Evolutionary conservation across 495 filamentous ascomycete genomes (phyloP).

Genomic region (Penicillium coprophilum): DNA sequence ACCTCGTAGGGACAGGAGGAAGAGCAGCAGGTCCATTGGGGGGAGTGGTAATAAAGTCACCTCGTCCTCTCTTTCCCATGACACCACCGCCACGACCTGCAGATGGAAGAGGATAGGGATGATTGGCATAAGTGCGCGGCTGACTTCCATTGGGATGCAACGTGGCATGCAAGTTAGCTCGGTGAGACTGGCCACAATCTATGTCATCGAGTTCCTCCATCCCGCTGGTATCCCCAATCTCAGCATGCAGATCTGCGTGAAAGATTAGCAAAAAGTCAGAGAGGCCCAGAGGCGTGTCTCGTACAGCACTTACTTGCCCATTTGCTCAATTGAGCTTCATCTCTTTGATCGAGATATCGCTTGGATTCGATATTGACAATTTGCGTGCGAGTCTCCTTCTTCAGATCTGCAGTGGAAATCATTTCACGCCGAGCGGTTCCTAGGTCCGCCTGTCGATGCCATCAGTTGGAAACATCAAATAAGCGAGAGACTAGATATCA

Average conservation of each 20-base stretch:
- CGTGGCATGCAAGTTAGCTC: constrained; percentile 22
- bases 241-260: constrained; percentile 28
- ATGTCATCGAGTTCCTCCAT: constrained; percentile 33
- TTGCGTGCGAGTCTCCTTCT: neutral
- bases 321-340: constrained; percentile 20
- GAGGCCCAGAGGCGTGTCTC: neutral
- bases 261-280: constrained; percentile 4
- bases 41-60: neutral
- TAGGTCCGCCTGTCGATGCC: constrained; percentile 31
- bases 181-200: constrained; percentile 39
- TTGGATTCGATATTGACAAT: neutral
- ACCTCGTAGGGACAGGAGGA: neutral
- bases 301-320: constrained; percentile 35
- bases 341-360: neutral
- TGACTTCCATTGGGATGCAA: constrained; percentile 13
- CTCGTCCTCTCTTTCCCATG: constrained; percentile 19
- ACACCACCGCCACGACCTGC: constrained; percentile 24
- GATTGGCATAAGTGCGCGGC: neutral
- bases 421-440: constrained; percentile 36
- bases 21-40: neutral
- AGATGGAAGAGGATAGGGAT: neutral
- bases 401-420: constrained; percentile 31
- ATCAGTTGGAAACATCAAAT: neutral
- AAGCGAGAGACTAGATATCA: constrained; percentile 6
- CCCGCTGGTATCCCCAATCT: constrained; percentile 27